Evolutionary conservation across 805 yeast species (phyloP).

Genomic region (Kodamaea kaohsiungensis): DNA sequence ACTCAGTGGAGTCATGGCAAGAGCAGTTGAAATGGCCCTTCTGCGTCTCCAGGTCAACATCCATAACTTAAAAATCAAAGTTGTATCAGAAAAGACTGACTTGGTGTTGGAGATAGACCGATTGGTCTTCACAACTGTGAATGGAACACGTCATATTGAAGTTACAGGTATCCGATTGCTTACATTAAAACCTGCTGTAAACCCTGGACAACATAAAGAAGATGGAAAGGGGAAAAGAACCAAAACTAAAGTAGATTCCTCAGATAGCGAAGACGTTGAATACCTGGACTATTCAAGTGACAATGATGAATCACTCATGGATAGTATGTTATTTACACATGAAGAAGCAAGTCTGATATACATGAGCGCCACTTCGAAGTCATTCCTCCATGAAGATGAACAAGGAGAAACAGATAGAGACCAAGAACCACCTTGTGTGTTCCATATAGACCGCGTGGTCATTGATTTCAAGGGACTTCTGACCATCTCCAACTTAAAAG

Average conservation of each 20-base stretch:
- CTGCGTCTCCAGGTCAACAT: constrained; percentile 58
- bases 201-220: constrained; percentile 22
- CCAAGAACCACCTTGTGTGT: constrained; percentile 20
- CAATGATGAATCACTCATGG: constrained; percentile 41
- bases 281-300: constrained; percentile 27
- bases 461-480: constrained; percentile 51
- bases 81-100: constrained; percentile 49
- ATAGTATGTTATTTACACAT: constrained; percentile 65
- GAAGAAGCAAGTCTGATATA: constrained; percentile 71
- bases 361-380: constrained; percentile 75
- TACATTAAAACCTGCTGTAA: constrained; percentile 41
- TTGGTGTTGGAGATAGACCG: constrained; percentile 32
- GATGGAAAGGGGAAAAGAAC: neutral
- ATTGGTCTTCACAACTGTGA: constrained; percentile 38
- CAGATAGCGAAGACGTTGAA: constrained; percentile 25
- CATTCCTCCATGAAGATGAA: constrained; percentile 23
- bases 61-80: constrained; percentile 45
- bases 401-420: neutral
- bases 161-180: constrained; percentile 42
- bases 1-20: constrained; percentile 57
- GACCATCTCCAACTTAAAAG: constrained; percentile 32
- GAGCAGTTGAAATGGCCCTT: constrained; percentile 67
- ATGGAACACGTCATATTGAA: constrained; percentile 46
- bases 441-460: constrained; percentile 36
- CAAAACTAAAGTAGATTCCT: constrained; percentile 10